Evolutionary conservation across 345 rosid species (phyloP), one percentile per base, ranked within the genome.

Genomic region (Salix brachista): DNA sequence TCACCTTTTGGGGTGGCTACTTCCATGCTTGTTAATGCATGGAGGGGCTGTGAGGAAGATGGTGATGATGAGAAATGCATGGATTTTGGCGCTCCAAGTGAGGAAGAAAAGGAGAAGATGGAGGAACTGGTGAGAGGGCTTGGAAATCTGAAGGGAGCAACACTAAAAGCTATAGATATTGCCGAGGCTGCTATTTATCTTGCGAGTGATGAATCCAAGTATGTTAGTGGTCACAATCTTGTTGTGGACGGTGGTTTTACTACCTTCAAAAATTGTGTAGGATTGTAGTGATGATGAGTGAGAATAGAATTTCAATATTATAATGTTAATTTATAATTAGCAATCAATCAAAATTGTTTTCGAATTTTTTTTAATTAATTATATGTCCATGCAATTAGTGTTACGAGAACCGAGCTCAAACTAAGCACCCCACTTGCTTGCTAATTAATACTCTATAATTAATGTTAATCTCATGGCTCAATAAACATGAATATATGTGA

Each of bases 171-270:
- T 28, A 39, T 36, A 56, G 78, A 75, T 75, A 70, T 75, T 30
- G 78, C 78, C 21, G 78, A 75, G 34, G 78, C 78, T 44, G 71
- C 71, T 66, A 34, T 75, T 32, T 75, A 46, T 66, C 66, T 66
- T 28, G 78, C 64, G 2, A 75, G 78, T 32, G 78, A 75, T 50
- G 78, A 75, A n/a, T 75, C 78, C 6, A 75, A 48, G 25, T 75
- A 48, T 16, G 16, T 75, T 3, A 75, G 69, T 66, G 71, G 78
- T 6, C 71, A 75, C 66, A 75, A 75, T 66, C 64, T 75, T 19
- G 70, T 58, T 6, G 32, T 75, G 32, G 78, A 75, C 34, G 78
- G 78, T 6, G 78, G 65, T 30, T 75, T 75, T n/a, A 75, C 78
- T 18, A 75, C 71, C 23, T 19, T 21, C 60, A 52, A 19, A 19